phyloP scores from a whole-genome alignment of 2,329 filamentous ascomycete species.

The Apiospora pterosperma region DNA sequence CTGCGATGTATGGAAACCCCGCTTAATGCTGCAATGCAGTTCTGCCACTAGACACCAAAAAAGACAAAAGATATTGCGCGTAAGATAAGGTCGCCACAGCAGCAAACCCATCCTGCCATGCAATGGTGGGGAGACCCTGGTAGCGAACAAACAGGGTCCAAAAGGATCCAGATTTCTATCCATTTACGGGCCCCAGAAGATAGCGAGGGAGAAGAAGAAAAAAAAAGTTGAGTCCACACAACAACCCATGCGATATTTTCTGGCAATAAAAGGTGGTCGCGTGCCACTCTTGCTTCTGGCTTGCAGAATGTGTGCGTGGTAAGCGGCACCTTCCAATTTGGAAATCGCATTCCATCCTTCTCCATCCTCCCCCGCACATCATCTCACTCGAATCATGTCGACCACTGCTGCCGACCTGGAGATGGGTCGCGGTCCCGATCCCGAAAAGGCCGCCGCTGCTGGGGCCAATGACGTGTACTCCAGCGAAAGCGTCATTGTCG shows the following conservation, averaged over 20 bases:
- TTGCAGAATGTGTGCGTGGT: not conserved
- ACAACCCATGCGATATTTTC: not conserved
- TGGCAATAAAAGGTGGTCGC: not conserved
- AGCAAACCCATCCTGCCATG: not conserved
- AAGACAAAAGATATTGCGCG: not conserved
- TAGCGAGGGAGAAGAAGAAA: not conserved
- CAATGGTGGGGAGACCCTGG: not conserved
- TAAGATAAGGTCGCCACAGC: not conserved
- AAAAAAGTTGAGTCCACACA: not conserved
- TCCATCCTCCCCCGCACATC: not conserved
- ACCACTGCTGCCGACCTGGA: not conserved
- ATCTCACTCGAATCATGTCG: not conserved
- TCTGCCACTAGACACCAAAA: not conserved
- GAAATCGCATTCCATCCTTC: not conserved
- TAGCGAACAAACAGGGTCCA: not conserved
- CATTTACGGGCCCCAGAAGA: not conserved
- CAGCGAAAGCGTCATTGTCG: not conserved
- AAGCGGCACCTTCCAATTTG: constrained; percentile 2
- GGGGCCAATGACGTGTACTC: not conserved
- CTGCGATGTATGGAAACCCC: not conserved
- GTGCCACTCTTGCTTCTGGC: not conserved
- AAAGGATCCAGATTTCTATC: not conserved
- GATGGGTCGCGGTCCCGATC: not conserved
- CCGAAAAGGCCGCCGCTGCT: not conserved
- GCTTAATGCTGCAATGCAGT: not conserved